These are phyloP conservation scores for Musa schizocarpa DNA, from an alignment of 176 grass and related monocot species.

Conservation along the genomic window DNA sequence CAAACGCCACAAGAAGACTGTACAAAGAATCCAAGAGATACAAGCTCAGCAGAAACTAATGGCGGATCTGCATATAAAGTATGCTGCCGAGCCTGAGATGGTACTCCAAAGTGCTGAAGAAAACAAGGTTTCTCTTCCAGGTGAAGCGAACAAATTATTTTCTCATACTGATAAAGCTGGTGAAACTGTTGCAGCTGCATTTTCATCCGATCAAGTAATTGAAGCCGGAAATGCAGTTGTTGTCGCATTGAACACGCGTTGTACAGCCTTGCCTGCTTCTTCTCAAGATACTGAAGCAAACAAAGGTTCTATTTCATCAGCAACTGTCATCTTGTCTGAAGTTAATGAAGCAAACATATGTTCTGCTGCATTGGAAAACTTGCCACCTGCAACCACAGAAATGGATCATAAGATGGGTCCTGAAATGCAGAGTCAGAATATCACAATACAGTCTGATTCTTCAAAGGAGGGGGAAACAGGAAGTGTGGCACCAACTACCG, in stretches of 20 bases:
- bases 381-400: background rate
- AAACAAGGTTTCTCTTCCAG: background rate
- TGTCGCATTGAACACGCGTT: background rate
- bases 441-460: conserved; percentile 22
- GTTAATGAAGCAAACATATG: conserved; percentile 5
- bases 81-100: conserved; percentile 10
- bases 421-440: conserved; percentile 14
- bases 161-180: background rate
- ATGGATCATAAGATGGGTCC: conserved; percentile 9
- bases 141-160: background rate
- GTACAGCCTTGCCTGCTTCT: background rate
- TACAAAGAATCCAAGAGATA: conserved; percentile 49
- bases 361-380: conserved; percentile 4
- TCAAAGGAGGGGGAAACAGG: conserved; percentile 16
- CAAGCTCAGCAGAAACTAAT: conserved; percentile 35
- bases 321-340: background rate
- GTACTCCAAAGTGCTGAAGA: background rate
- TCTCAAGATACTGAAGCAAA: conserved; percentile 12
- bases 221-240: conserved; percentile 8
- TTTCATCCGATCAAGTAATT: conserved; percentile 10
- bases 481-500: background rate
- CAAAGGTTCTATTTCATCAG: background rate
- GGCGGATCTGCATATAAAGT: conserved; percentile 19
- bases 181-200: background rate
- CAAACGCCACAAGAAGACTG: conserved; percentile 48